Percentiles rank a stretch among this genome's conserved stretches.
These are phyloP conservation scores for Suillus bovinus DNA, from an alignment of 768 basidiomycete genomes.

Conservation along the genomic window DNA sequence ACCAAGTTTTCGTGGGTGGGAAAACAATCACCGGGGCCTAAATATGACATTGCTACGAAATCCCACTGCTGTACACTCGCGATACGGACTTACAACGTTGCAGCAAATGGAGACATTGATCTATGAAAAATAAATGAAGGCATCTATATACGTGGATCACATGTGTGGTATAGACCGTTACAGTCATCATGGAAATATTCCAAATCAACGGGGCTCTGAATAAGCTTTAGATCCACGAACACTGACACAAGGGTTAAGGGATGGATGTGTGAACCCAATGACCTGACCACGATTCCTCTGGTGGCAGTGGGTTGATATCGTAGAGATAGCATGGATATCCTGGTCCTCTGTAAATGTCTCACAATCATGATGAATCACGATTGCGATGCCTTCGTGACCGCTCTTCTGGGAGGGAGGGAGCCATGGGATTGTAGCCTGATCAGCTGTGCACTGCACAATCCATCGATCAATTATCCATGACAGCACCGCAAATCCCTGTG, in stretches of 20 bases:
- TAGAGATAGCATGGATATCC: background rate
- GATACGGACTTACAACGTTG: background rate
- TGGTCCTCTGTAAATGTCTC: background rate
- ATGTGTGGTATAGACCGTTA: background rate
- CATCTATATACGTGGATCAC: background rate
- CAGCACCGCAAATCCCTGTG: background rate
- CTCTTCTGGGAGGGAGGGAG: background rate
- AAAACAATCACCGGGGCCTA: no score
- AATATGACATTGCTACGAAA: no score
- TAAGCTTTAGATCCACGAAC: background rate
- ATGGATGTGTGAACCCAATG: background rate
- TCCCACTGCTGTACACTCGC: background rate
- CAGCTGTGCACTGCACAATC: background rate
- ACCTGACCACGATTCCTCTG: background rate
- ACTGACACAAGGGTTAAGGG: background rate
- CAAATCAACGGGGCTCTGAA: background rate
- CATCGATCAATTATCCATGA: background rate
- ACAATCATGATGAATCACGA: background rate
- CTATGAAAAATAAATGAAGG: conserved; percentile 3
- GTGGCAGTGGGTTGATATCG: background rate
- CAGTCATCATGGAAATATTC: background rate
- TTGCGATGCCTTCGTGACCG: background rate
- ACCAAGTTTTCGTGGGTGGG: background rate
- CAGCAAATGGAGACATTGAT: background rate
- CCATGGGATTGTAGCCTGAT: background rate